Evolutionary conservation across 495 filamentous ascomycete species (phyloP), one percentile per base, ranked within the genome.

Genomic region (Penicillium turbatum): DNA sequence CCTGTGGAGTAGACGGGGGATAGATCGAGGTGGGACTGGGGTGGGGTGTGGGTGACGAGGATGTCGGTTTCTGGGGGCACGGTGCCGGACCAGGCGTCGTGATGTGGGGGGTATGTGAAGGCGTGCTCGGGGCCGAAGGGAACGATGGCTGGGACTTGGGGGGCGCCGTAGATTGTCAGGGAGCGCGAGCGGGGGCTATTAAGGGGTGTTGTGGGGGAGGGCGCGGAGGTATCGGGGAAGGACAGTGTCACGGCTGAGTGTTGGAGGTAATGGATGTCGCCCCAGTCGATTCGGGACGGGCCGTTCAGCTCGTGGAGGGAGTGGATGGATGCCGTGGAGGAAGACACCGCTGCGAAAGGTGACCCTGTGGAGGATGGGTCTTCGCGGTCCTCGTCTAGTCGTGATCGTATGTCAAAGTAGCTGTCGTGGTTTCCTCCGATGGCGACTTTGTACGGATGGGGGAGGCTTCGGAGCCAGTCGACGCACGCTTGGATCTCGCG

Each of bases 391-490:
- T 77, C 66, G 3, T 69, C 65, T 1, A 53, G 57, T 7, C 77
- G 69, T 6, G 76, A 78, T 5, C 75, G 67, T 16, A 68, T 59
- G 61, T 97, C 92, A 48, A 96, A 86, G 69, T 82, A 92, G 59
- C 79, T 81, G 61, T 96, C 92, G 67, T 96, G 90, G 66, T 95
- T 96, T n/a, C 92, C 92, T 51, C 83, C 79, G 54, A 97, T 86
- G 34, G 90, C 80, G 43, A 97, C 79, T 68, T 95, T 96, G 55
- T 91, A 76, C 30, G 70, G 68, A 60, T 96, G 90, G 1, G 86
- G 84, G 2, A 91, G 77, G 17, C 72, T 74, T 24, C 71, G 70
- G 4, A 97, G 76, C 92, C 92, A 97, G 68, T 92, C 82, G 17
- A 96, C 68, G 57, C 88, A 82, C 29, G 73, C 77, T 74, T 91